Conservation (phyloP, 495 filamentous ascomycete genomes). For the Hypoxylon rickii region DNA sequence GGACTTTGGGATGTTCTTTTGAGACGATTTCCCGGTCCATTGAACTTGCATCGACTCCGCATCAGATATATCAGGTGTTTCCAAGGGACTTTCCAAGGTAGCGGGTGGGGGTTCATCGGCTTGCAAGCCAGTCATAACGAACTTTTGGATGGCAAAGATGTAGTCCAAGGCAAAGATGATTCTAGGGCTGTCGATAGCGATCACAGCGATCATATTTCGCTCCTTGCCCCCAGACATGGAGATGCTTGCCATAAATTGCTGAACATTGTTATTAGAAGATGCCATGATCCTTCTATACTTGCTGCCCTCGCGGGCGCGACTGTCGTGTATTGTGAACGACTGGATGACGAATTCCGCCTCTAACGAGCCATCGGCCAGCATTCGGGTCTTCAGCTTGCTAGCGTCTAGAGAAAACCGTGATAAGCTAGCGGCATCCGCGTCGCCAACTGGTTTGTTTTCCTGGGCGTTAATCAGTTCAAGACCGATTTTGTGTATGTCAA, state of each 20-base stretch:
- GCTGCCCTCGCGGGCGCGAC: conserved; percentile 80
- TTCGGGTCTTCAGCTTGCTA: conserved; percentile 87
- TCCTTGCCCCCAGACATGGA: conserved; percentile 88
- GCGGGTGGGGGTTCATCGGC: conserved; percentile 59
- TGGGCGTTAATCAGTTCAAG: conserved; percentile 83
- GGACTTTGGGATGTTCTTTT: conserved; percentile 18
- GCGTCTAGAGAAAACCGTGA: conserved; percentile 93
- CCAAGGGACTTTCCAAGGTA: conserved; percentile 59
- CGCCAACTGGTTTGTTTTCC: conserved; percentile 73
- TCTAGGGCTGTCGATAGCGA: conserved; percentile 94
- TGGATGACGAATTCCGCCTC: conserved; percentile 94
- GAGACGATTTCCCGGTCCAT: conserved; percentile 37
- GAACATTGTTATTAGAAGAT: conserved; percentile 86
- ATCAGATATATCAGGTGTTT: conserved; percentile 65
- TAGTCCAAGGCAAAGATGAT: conserved; percentile 96
- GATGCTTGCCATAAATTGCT: conserved; percentile 97
- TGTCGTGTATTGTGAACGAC: conserved; percentile 93
- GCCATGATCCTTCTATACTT: conserved; percentile 99
- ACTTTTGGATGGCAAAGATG: conserved; percentile 84
- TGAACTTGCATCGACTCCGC: conserved; percentile 53
- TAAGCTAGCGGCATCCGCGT: conserved; percentile 78
- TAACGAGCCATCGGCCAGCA: conserved; percentile 88
- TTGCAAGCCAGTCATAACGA: conserved; percentile 70
- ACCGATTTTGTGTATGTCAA: conserved; percentile 84
- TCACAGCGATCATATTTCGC: conserved; percentile 81